These are phyloP conservation scores for Pelargonium nanum DNA, from an alignment of 345 rosid genomes.

Conservation along the genomic window DNA sequence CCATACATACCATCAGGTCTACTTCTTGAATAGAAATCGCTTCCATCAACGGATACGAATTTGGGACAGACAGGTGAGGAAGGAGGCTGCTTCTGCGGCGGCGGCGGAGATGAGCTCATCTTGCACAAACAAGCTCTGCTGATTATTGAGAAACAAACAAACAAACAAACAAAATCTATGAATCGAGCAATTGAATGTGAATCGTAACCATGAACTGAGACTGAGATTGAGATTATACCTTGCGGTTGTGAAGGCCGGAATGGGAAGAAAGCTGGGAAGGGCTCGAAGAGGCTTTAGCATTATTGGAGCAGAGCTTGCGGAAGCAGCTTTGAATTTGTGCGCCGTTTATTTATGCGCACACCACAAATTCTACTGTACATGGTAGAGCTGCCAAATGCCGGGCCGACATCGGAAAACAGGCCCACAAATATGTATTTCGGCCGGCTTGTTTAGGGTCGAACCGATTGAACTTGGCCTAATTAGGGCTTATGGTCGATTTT, in stretches of 20 bases:
- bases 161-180: not conserved
- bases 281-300: not conserved
- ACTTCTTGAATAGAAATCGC: constrained; percentile 25
- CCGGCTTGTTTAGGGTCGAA: too few relatives aligned
- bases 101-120: constrained; percentile 31
- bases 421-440: too few relatives aligned
- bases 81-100: not conserved
- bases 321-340: too few relatives aligned
- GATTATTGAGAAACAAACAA: not conserved
- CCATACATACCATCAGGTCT: constrained; percentile 45
- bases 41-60: constrained; percentile 43
- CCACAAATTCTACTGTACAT: too few relatives aligned
- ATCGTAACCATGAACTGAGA: not conserved
- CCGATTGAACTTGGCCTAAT: too few relatives aligned
- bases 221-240: not conserved
- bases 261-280: not conserved
- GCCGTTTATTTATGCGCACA: too few relatives aligned
- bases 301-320: too few relatives aligned
- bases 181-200: not conserved
- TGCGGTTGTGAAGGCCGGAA: not conserved
- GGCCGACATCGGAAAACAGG: too few relatives aligned
- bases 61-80: constrained; percentile 32
- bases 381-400: too few relatives aligned
- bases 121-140: constrained; percentile 21
- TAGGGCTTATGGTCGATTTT: too few relatives aligned